Percentiles rank a stretch among this genome's conserved stretches.
phyloP scores from a whole-genome alignment of 129 eudicot genomes.

The Saposhnikovia divaricata region DNA sequence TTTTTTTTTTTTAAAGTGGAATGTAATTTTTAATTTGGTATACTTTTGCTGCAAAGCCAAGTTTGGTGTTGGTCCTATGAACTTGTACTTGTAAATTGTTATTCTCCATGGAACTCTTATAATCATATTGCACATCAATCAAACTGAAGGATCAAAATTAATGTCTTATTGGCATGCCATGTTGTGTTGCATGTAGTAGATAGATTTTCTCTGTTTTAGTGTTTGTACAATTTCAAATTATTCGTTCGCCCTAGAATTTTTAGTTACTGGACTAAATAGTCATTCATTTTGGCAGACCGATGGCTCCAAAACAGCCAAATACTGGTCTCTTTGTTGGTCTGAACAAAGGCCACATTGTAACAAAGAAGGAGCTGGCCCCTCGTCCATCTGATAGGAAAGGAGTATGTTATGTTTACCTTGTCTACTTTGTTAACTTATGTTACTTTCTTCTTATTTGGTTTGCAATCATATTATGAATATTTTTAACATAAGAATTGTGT shows the following conservation, averaged over 20 bases:
- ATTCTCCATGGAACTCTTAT: background rate
- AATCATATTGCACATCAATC: too few relatives aligned
- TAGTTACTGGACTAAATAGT: background rate
- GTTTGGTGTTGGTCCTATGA: background rate
- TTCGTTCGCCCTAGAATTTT: background rate
- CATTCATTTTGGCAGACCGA: background rate
- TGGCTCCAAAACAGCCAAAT: slow-evolving; percentile 34
- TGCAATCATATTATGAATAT: background rate
- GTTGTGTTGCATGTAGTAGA: background rate
- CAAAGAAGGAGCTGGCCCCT: slow-evolving; percentile 29
- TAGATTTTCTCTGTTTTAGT: background rate
- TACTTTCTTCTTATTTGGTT: background rate
- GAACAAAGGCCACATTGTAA: slow-evolving; percentile 32
- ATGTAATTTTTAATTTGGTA: background rate
- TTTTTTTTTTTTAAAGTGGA: background rate
- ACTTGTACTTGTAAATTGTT: too few relatives aligned
- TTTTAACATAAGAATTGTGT: background rate
- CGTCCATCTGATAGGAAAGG: slow-evolving; percentile 32
- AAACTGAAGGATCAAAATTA: background rate
- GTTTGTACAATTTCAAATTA: background rate
- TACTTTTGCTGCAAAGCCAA: background rate
- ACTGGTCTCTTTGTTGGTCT: slow-evolving; percentile 30
- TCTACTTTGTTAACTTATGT: background rate
- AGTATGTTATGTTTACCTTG: slow-evolving; percentile 1
- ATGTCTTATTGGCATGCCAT: background rate